Conservation (phyloP, 202 grass and related monocot genomes). For the Cymbopogon flexuosus region DNA sequence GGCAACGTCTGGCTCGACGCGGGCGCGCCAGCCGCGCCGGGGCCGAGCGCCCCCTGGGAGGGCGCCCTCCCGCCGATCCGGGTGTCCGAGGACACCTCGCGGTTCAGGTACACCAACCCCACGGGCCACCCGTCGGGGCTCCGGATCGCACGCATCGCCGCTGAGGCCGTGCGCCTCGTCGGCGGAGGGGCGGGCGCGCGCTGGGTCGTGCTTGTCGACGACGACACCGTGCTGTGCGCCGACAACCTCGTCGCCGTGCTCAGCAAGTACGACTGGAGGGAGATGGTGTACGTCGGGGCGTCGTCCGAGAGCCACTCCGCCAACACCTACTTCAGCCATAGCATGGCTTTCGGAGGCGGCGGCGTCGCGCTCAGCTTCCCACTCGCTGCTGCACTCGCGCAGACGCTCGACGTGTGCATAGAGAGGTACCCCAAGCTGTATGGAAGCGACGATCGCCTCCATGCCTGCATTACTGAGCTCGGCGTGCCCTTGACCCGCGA, state of each 20-base stretch:
- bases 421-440: conserved; percentile 91
- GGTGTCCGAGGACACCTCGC: conserved; percentile 88
- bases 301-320: conserved; percentile 91
- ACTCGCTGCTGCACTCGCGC: conserved; percentile 57
- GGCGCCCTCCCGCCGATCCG: conserved; percentile 64
- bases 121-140: conserved; percentile 92
- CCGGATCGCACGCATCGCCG: conserved; percentile 80
- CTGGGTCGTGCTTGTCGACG: conserved; percentile 92
- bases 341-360: conserved; percentile 91
- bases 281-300: conserved; percentile 87
- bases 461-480: conserved; percentile 93
- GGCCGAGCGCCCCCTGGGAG: conserved; percentile 31
- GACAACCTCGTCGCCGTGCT: conserved; percentile 82
- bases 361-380: conserved; percentile 90
- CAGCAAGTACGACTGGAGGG: conserved; percentile 85
- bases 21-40: conserved; percentile 15
- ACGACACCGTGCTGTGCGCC: conserved; percentile 74
- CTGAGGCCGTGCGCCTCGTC: conserved; percentile 70
- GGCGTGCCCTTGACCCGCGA: conserved; percentile 80
- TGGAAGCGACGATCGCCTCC: conserved; percentile 86
- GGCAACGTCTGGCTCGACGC: conserved; percentile 81
- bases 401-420: conserved; percentile 74
- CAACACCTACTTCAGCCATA: conserved; percentile 93
- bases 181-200: conserved; percentile 37
- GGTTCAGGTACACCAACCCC: conserved; percentile 91